Percentiles rank a stretch among this genome's conserved stretches.
These are phyloP conservation scores for Chaetomidium leptoderma DNA, from an alignment of 495 filamentous ascomycete genomes.

Conservation along the genomic window DNA sequence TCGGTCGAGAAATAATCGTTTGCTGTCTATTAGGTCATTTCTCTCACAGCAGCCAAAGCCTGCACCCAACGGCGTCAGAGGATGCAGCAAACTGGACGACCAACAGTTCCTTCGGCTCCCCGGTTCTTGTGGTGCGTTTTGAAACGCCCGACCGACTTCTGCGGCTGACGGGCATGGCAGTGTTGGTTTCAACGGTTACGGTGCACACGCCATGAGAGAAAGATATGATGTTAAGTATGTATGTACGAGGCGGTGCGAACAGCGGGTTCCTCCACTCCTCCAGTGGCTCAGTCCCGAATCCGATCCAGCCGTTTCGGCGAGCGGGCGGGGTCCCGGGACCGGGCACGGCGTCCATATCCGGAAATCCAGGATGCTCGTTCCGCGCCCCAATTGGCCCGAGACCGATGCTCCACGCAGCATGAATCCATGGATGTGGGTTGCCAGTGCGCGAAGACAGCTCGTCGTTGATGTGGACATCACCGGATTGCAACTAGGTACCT, in stretches of 20 bases:
- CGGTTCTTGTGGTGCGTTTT: too few species aligned
- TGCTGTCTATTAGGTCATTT: too few species aligned
- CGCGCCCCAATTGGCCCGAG: conserved; percentile 24
- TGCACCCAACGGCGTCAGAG: too few species aligned
- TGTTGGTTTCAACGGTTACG: not conserved
- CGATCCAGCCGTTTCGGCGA: not conserved
- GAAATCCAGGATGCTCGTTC: conserved; percentile 20
- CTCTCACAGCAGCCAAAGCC: too few species aligned
- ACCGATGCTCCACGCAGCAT: not conserved
- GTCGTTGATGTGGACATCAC: not conserved
- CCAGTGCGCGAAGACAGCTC: not conserved
- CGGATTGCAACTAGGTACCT: not conserved
- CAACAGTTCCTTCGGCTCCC: too few species aligned
- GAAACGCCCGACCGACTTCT: not conserved
- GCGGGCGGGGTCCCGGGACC: not conserved
- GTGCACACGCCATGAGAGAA: too few species aligned
- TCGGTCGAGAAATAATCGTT: too few species aligned
- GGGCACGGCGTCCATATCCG: conserved; percentile 20
- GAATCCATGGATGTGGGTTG: not conserved
- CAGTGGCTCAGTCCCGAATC: not conserved
- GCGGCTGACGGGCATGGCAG: not conserved
- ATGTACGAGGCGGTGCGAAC: not conserved
- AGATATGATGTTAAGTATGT: too few species aligned
- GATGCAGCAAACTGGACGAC: too few species aligned
- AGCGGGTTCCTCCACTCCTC: not conserved